Conservation (phyloP, 2,329 filamentous ascomycete species). For the Aspergillus amoenus region DNA sequence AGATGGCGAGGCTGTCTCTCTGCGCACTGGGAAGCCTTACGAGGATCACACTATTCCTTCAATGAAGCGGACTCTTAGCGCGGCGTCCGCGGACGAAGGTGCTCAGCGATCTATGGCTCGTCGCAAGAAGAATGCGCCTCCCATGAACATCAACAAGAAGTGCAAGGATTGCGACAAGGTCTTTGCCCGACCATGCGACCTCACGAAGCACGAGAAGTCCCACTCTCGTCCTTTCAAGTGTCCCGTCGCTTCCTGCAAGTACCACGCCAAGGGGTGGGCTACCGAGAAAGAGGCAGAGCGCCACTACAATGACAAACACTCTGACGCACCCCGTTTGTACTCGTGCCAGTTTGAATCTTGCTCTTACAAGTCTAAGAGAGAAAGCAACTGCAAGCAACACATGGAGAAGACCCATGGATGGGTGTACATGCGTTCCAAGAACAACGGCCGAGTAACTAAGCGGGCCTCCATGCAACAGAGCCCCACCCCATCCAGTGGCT, state of each 20-base stretch:
- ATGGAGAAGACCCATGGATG: constrained; percentile 97
- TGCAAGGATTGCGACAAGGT: constrained; percentile 85
- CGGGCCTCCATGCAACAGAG: constrained; percentile 9
- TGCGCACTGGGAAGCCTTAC: constrained; percentile 68
- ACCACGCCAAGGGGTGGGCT: constrained; percentile 85
- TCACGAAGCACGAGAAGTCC: constrained; percentile 98
- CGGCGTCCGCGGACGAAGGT: constrained; percentile 70
- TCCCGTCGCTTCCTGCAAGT: constrained; percentile 77
- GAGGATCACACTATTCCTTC: constrained; percentile 43
- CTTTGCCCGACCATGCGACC: constrained; percentile 94
- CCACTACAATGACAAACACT: constrained; percentile 96
- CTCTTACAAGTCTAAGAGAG: constrained; percentile 90
- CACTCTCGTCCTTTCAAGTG: constrained; percentile 98
- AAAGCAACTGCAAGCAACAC: constrained; percentile 97
- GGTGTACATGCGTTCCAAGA: constrained; percentile 89
- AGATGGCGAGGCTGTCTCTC: constrained; percentile 75
- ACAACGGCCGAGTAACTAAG: constrained; percentile 64
- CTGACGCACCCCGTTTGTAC: constrained; percentile 72
- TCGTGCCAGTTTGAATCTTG: constrained; percentile 81
- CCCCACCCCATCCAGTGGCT: constrained; percentile 6
- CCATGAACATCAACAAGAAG: constrained; percentile 78
- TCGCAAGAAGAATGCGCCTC: constrained; percentile 86
- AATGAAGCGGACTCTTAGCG: constrained; percentile 54
- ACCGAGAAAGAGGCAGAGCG: constrained; percentile 97
- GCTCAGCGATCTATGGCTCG: constrained; percentile 92